A percentile compares a stretch with the other conserved stretches of the same genome.
Evolutionary conservation across 2,329 filamentous ascomycete genomes (phyloP).

Genomic region (Aspergillus uvarum): DNA sequence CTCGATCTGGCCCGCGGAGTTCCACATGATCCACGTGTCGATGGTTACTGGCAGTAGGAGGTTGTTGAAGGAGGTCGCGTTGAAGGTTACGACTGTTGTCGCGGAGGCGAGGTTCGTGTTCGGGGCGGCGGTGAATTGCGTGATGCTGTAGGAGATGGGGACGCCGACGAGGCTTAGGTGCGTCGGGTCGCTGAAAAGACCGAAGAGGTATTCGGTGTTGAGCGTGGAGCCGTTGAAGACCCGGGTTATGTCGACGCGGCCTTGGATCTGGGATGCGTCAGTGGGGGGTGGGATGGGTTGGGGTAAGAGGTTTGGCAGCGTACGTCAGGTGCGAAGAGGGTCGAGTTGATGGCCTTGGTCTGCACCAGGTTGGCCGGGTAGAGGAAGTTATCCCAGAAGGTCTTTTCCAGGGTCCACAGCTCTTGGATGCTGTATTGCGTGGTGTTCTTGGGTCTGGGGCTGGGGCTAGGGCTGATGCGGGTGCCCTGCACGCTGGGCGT

Average conservation of each 20-base stretch:
- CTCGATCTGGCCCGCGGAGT: constrained; percentile 21
- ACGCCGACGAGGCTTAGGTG: constrained; percentile 24
- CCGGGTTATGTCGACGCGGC: constrained; percentile 16
- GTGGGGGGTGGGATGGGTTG: neutral
- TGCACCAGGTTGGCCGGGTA: constrained; percentile 19
- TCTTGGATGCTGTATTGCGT: neutral
- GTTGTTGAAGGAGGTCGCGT: constrained; percentile 22
- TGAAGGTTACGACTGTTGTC: constrained; percentile 27
- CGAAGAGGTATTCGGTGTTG: constrained; percentile 18
- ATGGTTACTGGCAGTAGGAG: constrained; percentile 25
- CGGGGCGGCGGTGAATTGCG: constrained; percentile 23
- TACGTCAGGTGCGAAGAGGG: neutral
- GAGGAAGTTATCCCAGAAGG: constrained; percentile 2
- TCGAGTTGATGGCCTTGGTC: constrained; percentile 16
- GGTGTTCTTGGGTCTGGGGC: neutral
- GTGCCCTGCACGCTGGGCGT: neutral
- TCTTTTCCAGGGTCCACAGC: neutral
- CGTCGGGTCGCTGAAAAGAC: constrained; percentile 22
- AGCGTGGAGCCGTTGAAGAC: constrained; percentile 15
- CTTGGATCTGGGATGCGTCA: too few relatives aligned
- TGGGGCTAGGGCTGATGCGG: too few relatives aligned
- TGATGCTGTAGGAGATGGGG: constrained; percentile 27
- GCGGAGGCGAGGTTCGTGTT: constrained; percentile 24
- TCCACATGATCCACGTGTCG: constrained; percentile 29
- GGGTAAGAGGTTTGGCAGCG: neutral